Evolutionary conservation across 2,329 filamentous ascomycete species (phyloP).

Genomic region (Hypoxylon sp.): DNA sequence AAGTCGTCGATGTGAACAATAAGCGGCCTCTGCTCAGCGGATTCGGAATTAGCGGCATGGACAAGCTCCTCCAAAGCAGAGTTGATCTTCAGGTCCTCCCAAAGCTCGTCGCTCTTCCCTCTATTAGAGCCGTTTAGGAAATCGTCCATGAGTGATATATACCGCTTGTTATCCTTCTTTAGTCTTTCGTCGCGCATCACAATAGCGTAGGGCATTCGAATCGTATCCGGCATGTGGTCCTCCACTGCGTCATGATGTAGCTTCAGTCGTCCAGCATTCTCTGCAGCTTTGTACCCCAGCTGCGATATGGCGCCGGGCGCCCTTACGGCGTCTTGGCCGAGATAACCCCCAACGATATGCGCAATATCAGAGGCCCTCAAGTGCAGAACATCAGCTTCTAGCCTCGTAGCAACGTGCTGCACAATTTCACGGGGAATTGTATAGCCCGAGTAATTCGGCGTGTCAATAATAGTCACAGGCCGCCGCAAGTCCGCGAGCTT

Average conservation of each 20-base stretch:
- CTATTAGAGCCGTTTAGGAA: slow-evolving; percentile 57
- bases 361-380: slow-evolving; percentile 78
- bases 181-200: slow-evolving; percentile 37
- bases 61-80: slow-evolving; percentile 69
- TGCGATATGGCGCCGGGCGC: slow-evolving; percentile 62
- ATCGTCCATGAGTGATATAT: slow-evolving; percentile 57
- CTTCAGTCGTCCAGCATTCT: slow-evolving; percentile 62
- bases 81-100: slow-evolving; percentile 72
- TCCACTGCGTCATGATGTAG: slow-evolving; percentile 23
- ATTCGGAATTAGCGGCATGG: slow-evolving; percentile 56
- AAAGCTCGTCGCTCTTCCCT: slow-evolving; percentile 60
- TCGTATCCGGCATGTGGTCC: slow-evolving; percentile 18
- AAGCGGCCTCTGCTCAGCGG: slow-evolving; percentile 59
- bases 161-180: slow-evolving; percentile 44
- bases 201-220: slow-evolving; percentile 30
- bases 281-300: slow-evolving; percentile 67
- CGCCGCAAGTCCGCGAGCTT: slow-evolving; percentile 45
- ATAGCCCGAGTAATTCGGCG: slow-evolving; percentile 43
- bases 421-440: slow-evolving; percentile 52
- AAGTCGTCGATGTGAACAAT: slow-evolving; percentile 86
- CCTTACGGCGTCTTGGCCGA: slow-evolving; percentile 69
- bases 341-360: slow-evolving; percentile 74
- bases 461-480: slow-evolving; percentile 47
- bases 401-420: slow-evolving; percentile 68
- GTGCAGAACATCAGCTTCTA: slow-evolving; percentile 74